Conservation (phyloP, 176 grass and related monocot genomes). For the Bolboschoenus planiculmis region DNA sequence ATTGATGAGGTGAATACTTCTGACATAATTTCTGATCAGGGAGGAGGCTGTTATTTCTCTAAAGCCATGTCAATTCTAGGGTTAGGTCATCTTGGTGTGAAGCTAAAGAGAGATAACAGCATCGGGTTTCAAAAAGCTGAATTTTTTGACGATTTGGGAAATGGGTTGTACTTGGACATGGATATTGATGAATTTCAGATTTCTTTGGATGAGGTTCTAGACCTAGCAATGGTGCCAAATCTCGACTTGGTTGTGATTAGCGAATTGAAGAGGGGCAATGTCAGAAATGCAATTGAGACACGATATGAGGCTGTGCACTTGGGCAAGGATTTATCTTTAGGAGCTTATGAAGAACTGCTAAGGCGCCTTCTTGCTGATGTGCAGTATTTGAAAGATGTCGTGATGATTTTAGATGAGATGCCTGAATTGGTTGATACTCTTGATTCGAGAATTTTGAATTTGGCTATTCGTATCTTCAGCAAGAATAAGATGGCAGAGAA, state of each 20-base stretch:
- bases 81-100: conserved; percentile 64
- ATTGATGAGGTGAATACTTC: conserved; percentile 43
- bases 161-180: conserved; percentile 81
- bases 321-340: conserved; percentile 44
- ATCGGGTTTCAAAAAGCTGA: conserved; percentile 61
- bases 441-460: conserved; percentile 61
- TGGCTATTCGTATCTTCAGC: conserved; percentile 35
- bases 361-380: conserved; percentile 35
- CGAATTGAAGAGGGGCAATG: conserved; percentile 51
- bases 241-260: conserved; percentile 37
- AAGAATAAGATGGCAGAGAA: conserved; percentile 36
- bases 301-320: conserved; percentile 66
- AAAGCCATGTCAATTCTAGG: conserved; percentile 70
- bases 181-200: conserved; percentile 60
- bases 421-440: conserved; percentile 38
- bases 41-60: conserved; percentile 56
- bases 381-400: conserved; percentile 33
- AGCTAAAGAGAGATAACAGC: conserved; percentile 82
- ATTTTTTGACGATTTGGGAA: conserved; percentile 90
- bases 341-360: conserved; percentile 41
- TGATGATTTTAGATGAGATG: conserved; percentile 47
- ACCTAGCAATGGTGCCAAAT: conserved; percentile 43
- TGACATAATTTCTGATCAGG: conserved; percentile 35
- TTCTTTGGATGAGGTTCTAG: conserved; percentile 53
- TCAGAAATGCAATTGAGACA: conserved; percentile 40